Conservation (phyloP, 306 rosid genomes). For the Ziziphus jujuba region DNA sequence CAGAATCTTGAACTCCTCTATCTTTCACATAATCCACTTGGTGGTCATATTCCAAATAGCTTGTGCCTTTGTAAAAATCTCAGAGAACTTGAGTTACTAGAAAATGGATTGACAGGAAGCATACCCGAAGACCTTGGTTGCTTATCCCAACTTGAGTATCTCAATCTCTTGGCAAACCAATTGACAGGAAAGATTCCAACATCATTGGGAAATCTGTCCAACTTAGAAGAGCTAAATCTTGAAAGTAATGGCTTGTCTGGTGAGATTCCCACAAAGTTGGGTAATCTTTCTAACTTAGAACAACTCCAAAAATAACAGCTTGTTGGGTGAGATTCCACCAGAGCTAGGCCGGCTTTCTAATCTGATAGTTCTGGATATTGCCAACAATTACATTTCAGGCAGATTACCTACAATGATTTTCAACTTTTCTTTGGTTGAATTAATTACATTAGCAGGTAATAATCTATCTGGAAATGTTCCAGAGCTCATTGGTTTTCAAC, state of each 20-base stretch:
- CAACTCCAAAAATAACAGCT: too few species aligned
- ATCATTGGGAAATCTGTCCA: not conserved
- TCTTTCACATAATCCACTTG: not conserved
- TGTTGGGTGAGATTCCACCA: too few species aligned
- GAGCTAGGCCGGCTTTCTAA: too few species aligned
- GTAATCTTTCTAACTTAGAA: too few species aligned
- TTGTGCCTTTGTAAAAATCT: not conserved
- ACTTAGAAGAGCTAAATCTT: not conserved
- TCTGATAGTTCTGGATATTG: too few species aligned
- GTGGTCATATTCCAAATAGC: conserved; percentile 12
- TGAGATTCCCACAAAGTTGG: not conserved
- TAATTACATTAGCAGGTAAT: too few species aligned
- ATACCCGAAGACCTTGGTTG: not conserved
- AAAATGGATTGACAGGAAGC: not conserved
- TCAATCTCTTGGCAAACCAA: not conserved
- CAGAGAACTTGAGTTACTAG: fast-evolving
- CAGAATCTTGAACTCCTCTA: not conserved
- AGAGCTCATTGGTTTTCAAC: too few species aligned
- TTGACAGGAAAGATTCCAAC: not conserved
- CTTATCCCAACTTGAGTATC: not conserved
- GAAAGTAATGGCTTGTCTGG: not conserved
- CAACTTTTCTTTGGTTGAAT: too few species aligned
- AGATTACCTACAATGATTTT: too few species aligned
- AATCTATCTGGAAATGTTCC: too few species aligned
- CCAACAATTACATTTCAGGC: too few species aligned